Percentiles rank a stretch among this genome's conserved stretches.
Evolutionary conservation across 495 filamentous ascomycete species (phyloP).

Genomic region (Lepidopterella palustris): DNA sequence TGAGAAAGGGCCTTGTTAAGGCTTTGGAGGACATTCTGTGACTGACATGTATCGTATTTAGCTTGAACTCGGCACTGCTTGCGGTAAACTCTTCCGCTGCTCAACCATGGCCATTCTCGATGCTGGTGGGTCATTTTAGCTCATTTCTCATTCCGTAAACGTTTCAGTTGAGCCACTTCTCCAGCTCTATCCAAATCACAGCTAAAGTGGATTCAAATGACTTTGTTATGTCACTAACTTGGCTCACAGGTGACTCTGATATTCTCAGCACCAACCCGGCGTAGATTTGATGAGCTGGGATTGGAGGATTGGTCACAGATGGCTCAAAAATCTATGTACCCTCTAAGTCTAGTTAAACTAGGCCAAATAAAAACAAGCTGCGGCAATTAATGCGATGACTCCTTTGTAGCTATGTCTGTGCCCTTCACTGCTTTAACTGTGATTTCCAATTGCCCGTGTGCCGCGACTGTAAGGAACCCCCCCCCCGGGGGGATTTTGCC

Average conservation of each 20-base stretch:
- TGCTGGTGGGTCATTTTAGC: slow-evolving; percentile 46
- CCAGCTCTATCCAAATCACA: too few species aligned
- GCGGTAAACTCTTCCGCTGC: slow-evolving; percentile 85
- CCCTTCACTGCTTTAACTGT: too few species aligned
- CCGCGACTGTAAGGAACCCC: too few species aligned
- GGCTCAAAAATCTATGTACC: background rate
- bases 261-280: slow-evolving; percentile 69
- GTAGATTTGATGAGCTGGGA: slow-evolving; percentile 36
- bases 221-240: background rate
- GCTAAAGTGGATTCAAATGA: too few species aligned
- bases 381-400: background rate
- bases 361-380: background rate
- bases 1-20: slow-evolving; percentile 68
- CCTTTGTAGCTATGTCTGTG: too few species aligned
- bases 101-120: slow-evolving; percentile 92
- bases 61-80: slow-evolving; percentile 94
- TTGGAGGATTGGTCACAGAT: background rate
- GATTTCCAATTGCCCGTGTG: too few species aligned
- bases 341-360: background rate
- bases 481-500: too few species aligned
- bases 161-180: too few species aligned
- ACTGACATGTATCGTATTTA: slow-evolving; percentile 43
- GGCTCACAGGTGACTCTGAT: slow-evolving; percentile 70
- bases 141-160: background rate
- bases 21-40: slow-evolving; percentile 78